Percentiles rank a stretch among this genome's conserved stretches.
Evolutionary conservation across 2,329 filamentous ascomycete genomes (phyloP).

Genomic region (Polychaeton citri): DNA sequence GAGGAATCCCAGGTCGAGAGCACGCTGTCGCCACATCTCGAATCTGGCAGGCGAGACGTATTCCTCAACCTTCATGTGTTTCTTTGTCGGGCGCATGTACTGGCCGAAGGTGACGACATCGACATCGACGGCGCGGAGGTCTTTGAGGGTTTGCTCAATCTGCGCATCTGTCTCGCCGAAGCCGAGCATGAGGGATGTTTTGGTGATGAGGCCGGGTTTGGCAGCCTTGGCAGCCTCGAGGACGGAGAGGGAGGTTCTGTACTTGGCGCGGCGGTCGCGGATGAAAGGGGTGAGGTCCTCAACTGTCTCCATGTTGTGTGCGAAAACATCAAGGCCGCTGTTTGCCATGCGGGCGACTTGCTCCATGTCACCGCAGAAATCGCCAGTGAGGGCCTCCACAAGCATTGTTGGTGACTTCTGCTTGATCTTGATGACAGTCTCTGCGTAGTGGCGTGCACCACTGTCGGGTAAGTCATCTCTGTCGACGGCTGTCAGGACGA

Average conservation of each 20-base stretch:
- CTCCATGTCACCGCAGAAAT: constrained; percentile 72
- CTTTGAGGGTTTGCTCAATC: constrained; percentile 65
- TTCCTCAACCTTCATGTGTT: constrained; percentile 91
- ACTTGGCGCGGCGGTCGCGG: constrained; percentile 77
- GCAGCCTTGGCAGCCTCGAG: constrained; percentile 70
- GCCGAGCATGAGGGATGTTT: constrained; percentile 95
- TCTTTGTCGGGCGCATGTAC: constrained; percentile 98
- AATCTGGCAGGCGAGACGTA: constrained; percentile 89
- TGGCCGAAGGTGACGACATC: constrained; percentile 99
- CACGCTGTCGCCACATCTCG: constrained; percentile 79
- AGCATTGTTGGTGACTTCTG: constrained; percentile 54
- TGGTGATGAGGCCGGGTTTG: constrained; percentile 74
- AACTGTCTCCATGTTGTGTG: constrained; percentile 93
- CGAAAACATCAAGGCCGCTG: constrained; percentile 88
- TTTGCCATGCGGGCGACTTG: constrained; percentile 75
- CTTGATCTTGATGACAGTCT: constrained; percentile 92
- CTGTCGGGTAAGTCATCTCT: constrained; percentile 85
- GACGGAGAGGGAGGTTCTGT: constrained; percentile 71
- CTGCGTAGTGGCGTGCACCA: constrained; percentile 77
- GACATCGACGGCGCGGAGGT: constrained; percentile 66
- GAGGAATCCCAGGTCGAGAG: constrained; percentile 88
- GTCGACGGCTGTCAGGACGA: constrained; percentile 87
- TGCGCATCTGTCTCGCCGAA: constrained; percentile 85
- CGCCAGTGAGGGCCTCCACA: constrained; percentile 75
- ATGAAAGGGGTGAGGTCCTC: constrained; percentile 84